phyloP scores from a whole-genome alignment of 1,284 basidiomycete species.

The Rhodotorula sp. region DNA sequence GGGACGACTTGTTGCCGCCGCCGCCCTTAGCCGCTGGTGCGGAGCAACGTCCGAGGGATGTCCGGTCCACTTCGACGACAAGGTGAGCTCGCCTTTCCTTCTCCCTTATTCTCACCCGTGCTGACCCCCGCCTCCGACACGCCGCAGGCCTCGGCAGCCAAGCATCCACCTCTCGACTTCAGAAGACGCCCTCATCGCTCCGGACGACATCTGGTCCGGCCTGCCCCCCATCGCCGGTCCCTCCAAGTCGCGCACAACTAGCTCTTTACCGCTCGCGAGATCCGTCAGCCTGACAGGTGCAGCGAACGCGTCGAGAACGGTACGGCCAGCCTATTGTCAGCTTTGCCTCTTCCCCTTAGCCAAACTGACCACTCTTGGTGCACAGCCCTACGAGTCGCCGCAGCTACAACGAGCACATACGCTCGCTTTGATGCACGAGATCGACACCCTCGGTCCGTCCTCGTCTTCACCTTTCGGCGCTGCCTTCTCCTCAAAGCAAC shows the following conservation, averaged over 20 bases:
- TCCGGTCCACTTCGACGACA: accelerated
- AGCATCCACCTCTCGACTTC: background rate
- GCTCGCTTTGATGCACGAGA: background rate
- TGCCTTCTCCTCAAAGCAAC: background rate
- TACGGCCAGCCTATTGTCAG: background rate
- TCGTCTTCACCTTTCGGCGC: background rate
- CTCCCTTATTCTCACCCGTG: background rate
- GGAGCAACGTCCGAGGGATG: background rate
- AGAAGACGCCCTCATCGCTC: background rate
- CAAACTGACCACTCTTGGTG: background rate
- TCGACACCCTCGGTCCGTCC: background rate
- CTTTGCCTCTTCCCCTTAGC: background rate
- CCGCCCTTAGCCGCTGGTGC: background rate
- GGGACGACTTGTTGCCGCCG: slow-evolving; percentile 6
- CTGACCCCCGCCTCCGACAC: background rate
- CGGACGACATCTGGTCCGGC: background rate
- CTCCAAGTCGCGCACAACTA: background rate
- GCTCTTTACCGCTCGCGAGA: background rate
- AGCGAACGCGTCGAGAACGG: background rate
- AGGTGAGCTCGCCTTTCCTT: background rate
- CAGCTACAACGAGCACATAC: background rate
- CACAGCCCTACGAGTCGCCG: background rate
- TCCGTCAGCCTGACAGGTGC: background rate
- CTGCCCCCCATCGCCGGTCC: background rate
- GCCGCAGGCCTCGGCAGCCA: no score